These are phyloP conservation scores for Cutaneotrichosporon curvatum DNA, from an alignment of 1,284 basidiomycete species.

Conservation along the genomic window DNA sequence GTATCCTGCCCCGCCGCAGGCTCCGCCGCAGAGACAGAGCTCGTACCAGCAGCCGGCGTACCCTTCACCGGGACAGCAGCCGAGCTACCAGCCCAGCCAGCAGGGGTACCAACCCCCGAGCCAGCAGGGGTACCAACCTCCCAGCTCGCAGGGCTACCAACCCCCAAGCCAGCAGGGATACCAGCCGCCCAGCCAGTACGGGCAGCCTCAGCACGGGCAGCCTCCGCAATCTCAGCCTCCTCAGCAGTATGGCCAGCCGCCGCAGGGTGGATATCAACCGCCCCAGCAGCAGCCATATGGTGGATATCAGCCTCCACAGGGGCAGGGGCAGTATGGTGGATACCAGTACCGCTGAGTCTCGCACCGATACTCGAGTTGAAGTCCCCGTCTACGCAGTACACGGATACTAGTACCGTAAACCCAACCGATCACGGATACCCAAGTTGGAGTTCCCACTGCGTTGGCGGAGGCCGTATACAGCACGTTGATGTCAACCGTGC, in stretches of 20 bases:
- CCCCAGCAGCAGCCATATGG: background rate
- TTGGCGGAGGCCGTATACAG: too few species aligned
- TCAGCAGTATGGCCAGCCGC: conserved; percentile 3
- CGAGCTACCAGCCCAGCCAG: conserved; percentile 1
- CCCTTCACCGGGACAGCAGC: conserved; percentile 8
- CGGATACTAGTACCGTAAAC: too few species aligned
- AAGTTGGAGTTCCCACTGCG: too few species aligned
- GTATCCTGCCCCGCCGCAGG: conserved; percentile 21
- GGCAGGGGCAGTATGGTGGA: conserved; percentile 1
- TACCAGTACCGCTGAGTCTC: background rate
- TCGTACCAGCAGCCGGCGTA: conserved; percentile 15
- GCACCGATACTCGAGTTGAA: too few species aligned
- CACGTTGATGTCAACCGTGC: too few species aligned
- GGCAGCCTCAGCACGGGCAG: background rate
- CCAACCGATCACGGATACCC: too few species aligned
- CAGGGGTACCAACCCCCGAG: conserved; percentile 6
- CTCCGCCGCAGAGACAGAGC: conserved; percentile 17
- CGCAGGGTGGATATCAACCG: conserved; percentile 1
- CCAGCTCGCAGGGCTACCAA: conserved; percentile 2
- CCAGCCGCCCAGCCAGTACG: background rate
- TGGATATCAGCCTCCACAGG: background rate
- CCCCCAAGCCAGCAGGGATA: background rate
- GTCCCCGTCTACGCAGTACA: too few species aligned
- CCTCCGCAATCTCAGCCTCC: background rate
- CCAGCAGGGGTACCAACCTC: conserved; percentile 6